These are phyloP conservation scores for rapeseed (Brassica napus) DNA, from an alignment of 345 rosid species.

Conservation along the genomic window DNA sequence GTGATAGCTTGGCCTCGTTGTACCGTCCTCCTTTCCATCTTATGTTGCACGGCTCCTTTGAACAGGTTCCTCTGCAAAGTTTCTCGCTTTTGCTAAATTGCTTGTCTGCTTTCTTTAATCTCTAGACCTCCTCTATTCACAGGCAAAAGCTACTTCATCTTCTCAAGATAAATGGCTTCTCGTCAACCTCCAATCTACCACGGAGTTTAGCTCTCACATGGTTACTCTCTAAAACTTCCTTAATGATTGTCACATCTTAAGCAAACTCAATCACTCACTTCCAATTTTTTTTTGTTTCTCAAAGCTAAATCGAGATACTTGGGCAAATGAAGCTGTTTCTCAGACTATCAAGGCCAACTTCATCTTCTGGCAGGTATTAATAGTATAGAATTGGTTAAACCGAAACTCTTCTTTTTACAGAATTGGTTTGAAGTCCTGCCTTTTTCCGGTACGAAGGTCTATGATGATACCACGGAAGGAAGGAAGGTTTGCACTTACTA, in stretches of 20 bases:
- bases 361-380: conserved; percentile 93
- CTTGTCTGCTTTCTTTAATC: not conserved
- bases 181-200: conserved; percentile 90
- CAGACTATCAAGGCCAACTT: conserved; percentile 85
- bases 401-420: conserved; percentile 7
- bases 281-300: conserved; percentile 26
- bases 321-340: conserved; percentile 98
- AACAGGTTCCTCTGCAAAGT: conserved; percentile 54
- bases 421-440: not conserved
- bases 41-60: conserved; percentile 90
- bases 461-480: conserved; percentile 91
- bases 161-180: conserved; percentile 92
- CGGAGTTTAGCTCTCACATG: conserved; percentile 93
- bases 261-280: not conserved
- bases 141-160: conserved; percentile 85
- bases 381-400: not conserved
- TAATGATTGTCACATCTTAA: too few species aligned
- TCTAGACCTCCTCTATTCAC: conserved; percentile 10
- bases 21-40: conserved; percentile 93
- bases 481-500: conserved; percentile 92
- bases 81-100: not conserved
- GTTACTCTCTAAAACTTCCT: conserved; percentile 28
- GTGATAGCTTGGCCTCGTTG: conserved; percentile 92
- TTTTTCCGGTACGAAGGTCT: conserved; percentile 48
- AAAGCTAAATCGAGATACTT: conserved; percentile 97